Conservation (phyloP, 306 rosid genomes). For the Betula pendula region DNA sequence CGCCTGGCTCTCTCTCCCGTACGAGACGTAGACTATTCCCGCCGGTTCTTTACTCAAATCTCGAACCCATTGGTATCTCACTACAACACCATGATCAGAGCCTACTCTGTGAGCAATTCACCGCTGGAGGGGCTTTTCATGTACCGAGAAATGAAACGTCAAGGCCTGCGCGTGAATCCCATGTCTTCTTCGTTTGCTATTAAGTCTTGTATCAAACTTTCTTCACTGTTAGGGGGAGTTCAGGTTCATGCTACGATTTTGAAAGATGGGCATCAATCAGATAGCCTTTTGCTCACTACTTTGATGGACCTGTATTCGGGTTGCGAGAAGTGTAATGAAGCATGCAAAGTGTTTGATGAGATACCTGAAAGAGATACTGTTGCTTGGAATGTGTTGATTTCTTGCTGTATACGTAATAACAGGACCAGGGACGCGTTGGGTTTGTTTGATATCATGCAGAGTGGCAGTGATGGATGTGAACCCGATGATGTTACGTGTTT, state of each 20-base stretch:
- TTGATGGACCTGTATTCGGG: slow-evolving; percentile 69
- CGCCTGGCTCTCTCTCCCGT: slow-evolving; percentile 51
- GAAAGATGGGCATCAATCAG: slow-evolving; percentile 67
- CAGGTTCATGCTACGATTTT: slow-evolving; percentile 70
- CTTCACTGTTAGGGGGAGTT: slow-evolving; percentile 48
- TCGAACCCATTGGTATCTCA: slow-evolving; percentile 43
- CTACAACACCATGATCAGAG: slow-evolving; percentile 69
- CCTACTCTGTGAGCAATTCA: slow-evolving; percentile 49
- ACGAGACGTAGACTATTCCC: slow-evolving; percentile 52
- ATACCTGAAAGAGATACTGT: slow-evolving; percentile 62
- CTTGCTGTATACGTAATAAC: slow-evolving; percentile 62
- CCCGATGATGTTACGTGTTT: slow-evolving; percentile 88
- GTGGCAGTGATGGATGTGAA: slow-evolving; percentile 25
- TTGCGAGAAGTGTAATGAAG: slow-evolving; percentile 48
- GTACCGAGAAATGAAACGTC: slow-evolving; percentile 53
- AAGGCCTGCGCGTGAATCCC: slow-evolving; percentile 48
- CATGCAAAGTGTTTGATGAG: slow-evolving; percentile 74
- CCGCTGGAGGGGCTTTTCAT: slow-evolving; percentile 56
- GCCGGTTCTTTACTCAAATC: slow-evolving; percentile 49
- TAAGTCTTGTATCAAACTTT: slow-evolving; percentile 55
- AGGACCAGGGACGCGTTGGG: slow-evolving; percentile 69
- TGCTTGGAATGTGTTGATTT: slow-evolving; percentile 88
- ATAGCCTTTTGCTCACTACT: slow-evolving; percentile 61
- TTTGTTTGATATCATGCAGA: slow-evolving; percentile 73
- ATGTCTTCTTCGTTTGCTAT: slow-evolving; percentile 59